Percentiles rank a stretch among this genome's conserved stretches.
Conservation (phyloP, 371 early-diverging fungal species). For the Rhizopus arrhizus region DNA sequence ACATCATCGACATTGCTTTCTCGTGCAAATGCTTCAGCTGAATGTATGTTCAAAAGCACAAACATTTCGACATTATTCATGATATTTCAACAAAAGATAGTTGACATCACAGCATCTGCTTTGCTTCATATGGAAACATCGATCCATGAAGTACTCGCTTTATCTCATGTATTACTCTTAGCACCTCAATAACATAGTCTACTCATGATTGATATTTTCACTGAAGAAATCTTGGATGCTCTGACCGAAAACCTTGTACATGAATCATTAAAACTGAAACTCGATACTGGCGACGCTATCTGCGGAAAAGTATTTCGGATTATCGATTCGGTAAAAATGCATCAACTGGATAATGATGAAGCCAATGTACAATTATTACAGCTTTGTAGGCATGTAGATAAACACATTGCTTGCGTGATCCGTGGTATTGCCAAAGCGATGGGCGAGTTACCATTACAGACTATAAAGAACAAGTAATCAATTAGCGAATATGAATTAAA, state of each 20-base stretch:
- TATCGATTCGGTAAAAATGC: constrained; percentile 23
- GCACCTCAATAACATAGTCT: constrained; percentile 24
- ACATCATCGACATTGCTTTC: constrained; percentile 19
- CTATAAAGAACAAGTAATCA: constrained; percentile 25
- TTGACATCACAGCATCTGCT: constrained; percentile 19
- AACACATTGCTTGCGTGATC: constrained; percentile 23
- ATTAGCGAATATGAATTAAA: constrained; percentile 25
- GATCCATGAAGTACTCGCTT: constrained; percentile 24
- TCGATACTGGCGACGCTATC: constrained; percentile 15
- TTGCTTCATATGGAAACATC: constrained; percentile 26
- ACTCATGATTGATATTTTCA: constrained; percentile 24
- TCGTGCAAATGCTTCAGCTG: constrained; percentile 16
- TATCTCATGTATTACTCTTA: constrained; percentile 23
- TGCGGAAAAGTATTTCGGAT: constrained; percentile 23
- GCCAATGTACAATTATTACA: constrained; percentile 25
- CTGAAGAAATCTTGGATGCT: constrained; percentile 26
- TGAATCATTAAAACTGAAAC: constrained; percentile 20
- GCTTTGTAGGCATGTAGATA: constrained; percentile 23
- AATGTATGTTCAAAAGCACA: constrained; percentile 23
- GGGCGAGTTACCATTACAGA: constrained; percentile 20
- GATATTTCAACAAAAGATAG: constrained; percentile 20
- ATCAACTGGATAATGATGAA: constrained; percentile 24
- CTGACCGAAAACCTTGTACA: constrained; percentile 22
- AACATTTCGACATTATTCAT: constrained; percentile 21
- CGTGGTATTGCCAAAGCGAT: constrained; percentile 27